Evolutionary conservation across 805 yeast genomes (phyloP).

Genomic region (Teunomyces cretensis): DNA sequence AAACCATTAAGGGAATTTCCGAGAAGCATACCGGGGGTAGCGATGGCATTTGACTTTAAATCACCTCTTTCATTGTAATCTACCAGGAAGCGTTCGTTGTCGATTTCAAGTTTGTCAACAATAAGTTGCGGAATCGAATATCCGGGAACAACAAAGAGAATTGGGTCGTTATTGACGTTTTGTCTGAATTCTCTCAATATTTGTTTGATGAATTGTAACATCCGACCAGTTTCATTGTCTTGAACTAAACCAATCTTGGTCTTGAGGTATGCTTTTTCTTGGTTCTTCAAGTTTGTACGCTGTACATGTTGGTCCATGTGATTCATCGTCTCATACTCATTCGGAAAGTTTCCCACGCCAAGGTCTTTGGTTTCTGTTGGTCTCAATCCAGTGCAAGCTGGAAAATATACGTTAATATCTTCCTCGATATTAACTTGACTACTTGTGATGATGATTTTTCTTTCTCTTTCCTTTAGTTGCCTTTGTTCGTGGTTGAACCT

Average conservation of each 20-base stretch:
- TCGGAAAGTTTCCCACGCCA: constrained; percentile 9
- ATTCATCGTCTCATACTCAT: constrained; percentile 2
- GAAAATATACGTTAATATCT: neutral
- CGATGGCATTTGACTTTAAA: constrained; percentile 3
- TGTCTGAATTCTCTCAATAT: constrained; percentile 2
- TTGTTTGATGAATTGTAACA: neutral
- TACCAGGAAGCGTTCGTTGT: neutral
- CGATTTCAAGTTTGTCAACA: constrained; percentile 1
- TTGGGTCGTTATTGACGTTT: constrained; percentile 7
- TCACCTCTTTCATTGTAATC: neutral
- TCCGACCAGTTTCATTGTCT: neutral
- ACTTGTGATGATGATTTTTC: constrained; percentile 8
- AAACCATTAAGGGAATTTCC: constrained; percentile 11
- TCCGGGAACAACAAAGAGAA: constrained; percentile 18
- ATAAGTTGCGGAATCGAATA: constrained; percentile 7
- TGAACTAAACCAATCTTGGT: neutral
- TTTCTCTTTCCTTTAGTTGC: constrained; percentile 14
- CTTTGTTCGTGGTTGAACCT: constrained; percentile 18
- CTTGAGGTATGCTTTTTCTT: constrained; percentile 14
- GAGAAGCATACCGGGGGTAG: constrained; percentile 14
- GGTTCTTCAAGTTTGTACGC: constrained; percentile 13
- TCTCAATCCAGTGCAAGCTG: neutral
- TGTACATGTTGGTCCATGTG: constrained; percentile 12
- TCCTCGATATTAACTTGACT: neutral
- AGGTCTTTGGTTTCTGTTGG: constrained; percentile 6